Evolutionary conservation across 257 asterid genomes (phyloP), one percentile per base, ranked within the genome.

Genomic region (Salvia splendens): DNA sequence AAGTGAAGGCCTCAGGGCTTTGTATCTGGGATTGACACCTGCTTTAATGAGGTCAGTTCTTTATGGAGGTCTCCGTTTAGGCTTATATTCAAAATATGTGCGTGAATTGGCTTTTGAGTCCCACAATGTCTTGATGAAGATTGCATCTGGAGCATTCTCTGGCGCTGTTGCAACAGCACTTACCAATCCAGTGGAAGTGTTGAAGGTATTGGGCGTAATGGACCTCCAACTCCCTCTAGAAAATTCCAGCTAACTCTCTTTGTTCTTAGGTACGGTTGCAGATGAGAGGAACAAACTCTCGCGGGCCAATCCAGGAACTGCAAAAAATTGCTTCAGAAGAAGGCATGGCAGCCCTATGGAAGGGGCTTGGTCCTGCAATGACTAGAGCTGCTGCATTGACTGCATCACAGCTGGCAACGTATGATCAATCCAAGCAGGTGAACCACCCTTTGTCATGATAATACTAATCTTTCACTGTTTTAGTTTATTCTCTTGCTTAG

Each of bases 41-140:
- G 89, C 97, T 63, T 73, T 93, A 83, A 90, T 74, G 73, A 93
- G 99, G 99, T 93, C 99, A 93, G 94, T 93, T 90, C 86, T 93
- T 79, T 93, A 93, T 71, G 99, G 99, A 73, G 99, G 99, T 85
- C 99, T 93, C 79, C 97, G 99, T 82, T 85, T 93, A 90, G 96
- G 99, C 77, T 90, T 93, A 80, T 93, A 93, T 63, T 85, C 99
- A 67, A 93, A 93, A 86, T 83, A 90, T 86, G 92, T 86, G 64
- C 86, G 92, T 82, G 91, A 84, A 79, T 69, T 86, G 92, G 95
- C 96, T 90, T 93, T 90, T 86, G 97, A 91, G 96, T 90, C 99
- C 87, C 85, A 86, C 87, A 93, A 88, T 85, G 84, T 90, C 88
- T 85, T 86, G 81, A 79, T 88, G 88, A 93, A 93, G 97, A 85